A percentile compares a stretch with the other conserved stretches of the same genome.
Conservation (phyloP, 352 stramenopile species). For the Phytophthora constricta region DNA sequence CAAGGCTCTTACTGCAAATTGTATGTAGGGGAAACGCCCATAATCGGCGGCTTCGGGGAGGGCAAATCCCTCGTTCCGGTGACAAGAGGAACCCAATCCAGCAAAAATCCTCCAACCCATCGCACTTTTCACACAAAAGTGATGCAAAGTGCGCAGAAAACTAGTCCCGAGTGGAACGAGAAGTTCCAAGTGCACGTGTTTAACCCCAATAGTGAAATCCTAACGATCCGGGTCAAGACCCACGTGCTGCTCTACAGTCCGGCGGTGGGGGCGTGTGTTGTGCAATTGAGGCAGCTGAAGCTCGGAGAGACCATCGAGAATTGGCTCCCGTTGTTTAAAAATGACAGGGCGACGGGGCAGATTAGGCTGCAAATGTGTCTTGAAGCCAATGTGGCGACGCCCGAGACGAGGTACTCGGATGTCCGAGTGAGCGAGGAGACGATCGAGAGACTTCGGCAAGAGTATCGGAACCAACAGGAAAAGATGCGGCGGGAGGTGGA, state of each 20-base stretch:
- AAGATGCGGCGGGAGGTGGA: slow-evolving; percentile 19
- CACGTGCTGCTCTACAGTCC: slow-evolving; percentile 72
- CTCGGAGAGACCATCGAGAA: slow-evolving; percentile 55
- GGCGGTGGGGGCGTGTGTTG: slow-evolving; percentile 61
- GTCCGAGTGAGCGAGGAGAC: slow-evolving; percentile 24
- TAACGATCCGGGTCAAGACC: slow-evolving; percentile 80
- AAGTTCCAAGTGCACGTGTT: slow-evolving; percentile 72
- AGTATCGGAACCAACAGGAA: slow-evolving; percentile 35
- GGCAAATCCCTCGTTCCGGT: slow-evolving; percentile 22
- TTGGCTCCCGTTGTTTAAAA: slow-evolving; percentile 66
- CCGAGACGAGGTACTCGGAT: neutral
- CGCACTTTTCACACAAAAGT: slow-evolving; percentile 71
- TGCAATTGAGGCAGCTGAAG: slow-evolving; percentile 60
- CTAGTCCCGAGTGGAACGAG: slow-evolving; percentile 73
- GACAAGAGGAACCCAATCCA: slow-evolving; percentile 11
- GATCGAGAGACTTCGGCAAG: slow-evolving; percentile 30
- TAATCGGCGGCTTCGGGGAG: slow-evolving; percentile 48
- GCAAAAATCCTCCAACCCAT: slow-evolving; percentile 26
- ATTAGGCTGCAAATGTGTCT: slow-evolving; percentile 68
- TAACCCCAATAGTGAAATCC: slow-evolving; percentile 52
- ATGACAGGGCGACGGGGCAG: slow-evolving; percentile 41
- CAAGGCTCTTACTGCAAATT: slow-evolving; percentile 73
- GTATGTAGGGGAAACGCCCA: slow-evolving; percentile 63
- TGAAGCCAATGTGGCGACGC: slow-evolving; percentile 23
- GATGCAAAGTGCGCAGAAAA: slow-evolving; percentile 32